These are phyloP conservation scores for Dichotomopilus funicola DNA, from an alignment of 2,329 filamentous ascomycete genomes.

Conservation along the genomic window DNA sequence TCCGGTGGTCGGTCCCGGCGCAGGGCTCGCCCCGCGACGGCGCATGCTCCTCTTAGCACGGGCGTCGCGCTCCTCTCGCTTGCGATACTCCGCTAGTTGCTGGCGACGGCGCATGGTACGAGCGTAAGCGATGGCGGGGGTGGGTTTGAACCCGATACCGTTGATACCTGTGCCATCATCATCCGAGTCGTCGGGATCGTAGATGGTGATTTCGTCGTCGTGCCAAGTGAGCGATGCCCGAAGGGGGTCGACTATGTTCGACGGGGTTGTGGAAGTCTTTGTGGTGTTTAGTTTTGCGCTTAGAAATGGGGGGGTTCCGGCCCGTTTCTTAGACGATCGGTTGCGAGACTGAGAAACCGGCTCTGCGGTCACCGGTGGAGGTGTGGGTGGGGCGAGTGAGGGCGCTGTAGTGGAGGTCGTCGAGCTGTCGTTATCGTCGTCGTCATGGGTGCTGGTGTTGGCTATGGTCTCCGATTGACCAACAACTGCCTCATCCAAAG, in stretches of 20 bases:
- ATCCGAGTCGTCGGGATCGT: conserved; percentile 57
- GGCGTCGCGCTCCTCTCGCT: conserved; percentile 55
- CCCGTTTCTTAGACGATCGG: background rate
- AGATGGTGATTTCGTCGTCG: conserved; percentile 61
- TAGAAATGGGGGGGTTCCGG: conserved; percentile 6
- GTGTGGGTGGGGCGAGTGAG: background rate
- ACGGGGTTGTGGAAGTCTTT: conserved; percentile 28
- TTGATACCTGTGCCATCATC: conserved; percentile 63
- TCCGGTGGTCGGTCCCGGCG: conserved; percentile 17
- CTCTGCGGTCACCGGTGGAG: background rate
- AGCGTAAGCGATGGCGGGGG: conserved; percentile 52
- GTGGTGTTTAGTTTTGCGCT: conserved; percentile 8
- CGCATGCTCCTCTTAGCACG: conserved; percentile 49
- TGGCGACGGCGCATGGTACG: conserved; percentile 51
- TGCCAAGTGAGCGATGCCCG: conserved; percentile 60
- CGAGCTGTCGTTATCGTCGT: background rate
- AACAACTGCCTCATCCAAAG: conserved; percentile 15
- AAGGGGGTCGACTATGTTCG: conserved; percentile 42
- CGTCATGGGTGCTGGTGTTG: background rate
- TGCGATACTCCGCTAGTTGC: conserved; percentile 57
- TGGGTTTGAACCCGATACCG: conserved; percentile 61
- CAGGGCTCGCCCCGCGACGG: conserved; percentile 29
- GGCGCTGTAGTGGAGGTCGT: background rate
- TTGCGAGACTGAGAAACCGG: background rate
- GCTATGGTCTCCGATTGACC: conserved; percentile 12